A percentile compares a stretch with the other conserved stretches of the same genome.
phyloP scores from a whole-genome alignment of 2,329 filamentous ascomycete genomes.

The Dactylellina leptospora region DNA sequence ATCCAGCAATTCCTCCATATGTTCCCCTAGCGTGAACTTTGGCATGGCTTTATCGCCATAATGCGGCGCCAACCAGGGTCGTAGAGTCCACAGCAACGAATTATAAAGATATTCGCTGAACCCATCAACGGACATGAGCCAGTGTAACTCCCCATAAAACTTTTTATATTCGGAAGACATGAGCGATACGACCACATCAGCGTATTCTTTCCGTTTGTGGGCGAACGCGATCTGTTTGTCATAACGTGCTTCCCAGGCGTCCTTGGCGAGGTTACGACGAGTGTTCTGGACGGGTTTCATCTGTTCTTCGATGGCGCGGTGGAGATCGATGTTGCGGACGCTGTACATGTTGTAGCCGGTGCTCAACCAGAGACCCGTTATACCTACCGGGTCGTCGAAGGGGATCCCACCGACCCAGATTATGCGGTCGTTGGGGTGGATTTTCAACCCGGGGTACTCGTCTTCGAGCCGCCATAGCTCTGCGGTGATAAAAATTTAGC shows the following conservation, averaged over 20 bases:
- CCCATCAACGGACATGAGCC: slow-evolving; percentile 4
- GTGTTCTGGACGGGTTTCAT: not conserved
- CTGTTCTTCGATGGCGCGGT: slow-evolving; percentile 15
- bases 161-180: slow-evolving; percentile 9
- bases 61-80: slow-evolving; percentile 38
- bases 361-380: slow-evolving; percentile 9
- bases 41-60: slow-evolving; percentile 24
- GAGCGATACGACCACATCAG: not conserved
- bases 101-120: slow-evolving; percentile 41
- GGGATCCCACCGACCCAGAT: slow-evolving; percentile 10
- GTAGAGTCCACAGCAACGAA: slow-evolving; percentile 25
- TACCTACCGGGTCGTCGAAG: slow-evolving; percentile 14
- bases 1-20: slow-evolving; percentile 30
- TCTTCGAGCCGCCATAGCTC: slow-evolving; percentile 40
- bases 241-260: slow-evolving; percentile 35
- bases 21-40: slow-evolving; percentile 16
- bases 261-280: slow-evolving; percentile 5
- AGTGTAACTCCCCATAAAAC: slow-evolving; percentile 15
- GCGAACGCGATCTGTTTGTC: slow-evolving; percentile 35
- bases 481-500: not conserved
- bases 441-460: slow-evolving; percentile 21
- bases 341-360: slow-evolving; percentile 1
- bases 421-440: slow-evolving; percentile 30
- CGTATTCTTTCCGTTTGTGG: slow-evolving; percentile 21
- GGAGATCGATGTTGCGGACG: slow-evolving; percentile 26